Base-by-base conservation (phyloP, 805 yeast genomes). In the Barnettozyma siamensis region DNA sequence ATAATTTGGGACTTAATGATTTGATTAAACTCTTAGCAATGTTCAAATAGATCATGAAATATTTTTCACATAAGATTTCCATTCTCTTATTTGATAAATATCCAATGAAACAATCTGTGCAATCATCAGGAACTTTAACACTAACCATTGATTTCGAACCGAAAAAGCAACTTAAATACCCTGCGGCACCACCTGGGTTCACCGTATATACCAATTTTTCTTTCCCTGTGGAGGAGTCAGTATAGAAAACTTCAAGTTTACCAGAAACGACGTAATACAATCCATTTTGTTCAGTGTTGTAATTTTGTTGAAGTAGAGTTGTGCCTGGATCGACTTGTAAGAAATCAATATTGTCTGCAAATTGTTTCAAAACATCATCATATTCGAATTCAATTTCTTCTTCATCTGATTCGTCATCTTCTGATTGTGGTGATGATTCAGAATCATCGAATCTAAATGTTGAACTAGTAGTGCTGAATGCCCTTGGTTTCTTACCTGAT, bases 241-340 rank as follows among this genome's bases (percentile, higher is more conserved):
- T 56, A 49, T 72, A 72, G 7, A 69, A 65, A 0, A 88, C 85
- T 33, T 83, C 88, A 29, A 91, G 62, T 5, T 69, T 53, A 2
- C 99, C 99, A 41, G 82, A 83, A 37, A 91, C 75, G 5, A 91
- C 80, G 54, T 83, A 91, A 56, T 70, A 87, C 11, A 91, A 58
- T 0, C 98, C 99, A 2, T 80, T 76, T 35, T 81, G 77, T 37
- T 73, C 70, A 12, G 79, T 74, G 37, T 35, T 38, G 16, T 82
- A 11, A 26, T 13, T 78, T 46, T 84, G 85, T 40, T 77, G 72
- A 10, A 84, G 76, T 2, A 91, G 51, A 1, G 68, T 67, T 1
- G 78, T 59, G 5, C 79, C 85, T 24, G 78, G 69, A 11, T 72
- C 64, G 44, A 70, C 67, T 47, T 65, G 71, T 44, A 73, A 64